Conservation (phyloP, 2,329 filamentous ascomycete genomes). For the Colletotrichum karsti region DNA sequence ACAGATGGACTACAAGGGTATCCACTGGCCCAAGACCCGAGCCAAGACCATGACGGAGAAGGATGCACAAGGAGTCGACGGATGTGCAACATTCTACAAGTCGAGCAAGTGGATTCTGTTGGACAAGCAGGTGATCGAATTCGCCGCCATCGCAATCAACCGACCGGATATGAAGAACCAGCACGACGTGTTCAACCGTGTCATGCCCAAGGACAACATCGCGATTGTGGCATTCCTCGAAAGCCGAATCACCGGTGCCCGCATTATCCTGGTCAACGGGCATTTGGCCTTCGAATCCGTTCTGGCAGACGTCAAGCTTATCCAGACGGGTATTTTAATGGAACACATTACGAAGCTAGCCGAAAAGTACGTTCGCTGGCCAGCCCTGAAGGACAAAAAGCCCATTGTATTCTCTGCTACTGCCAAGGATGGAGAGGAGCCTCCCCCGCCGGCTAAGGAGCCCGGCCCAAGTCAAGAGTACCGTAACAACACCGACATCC, state of each 20-base stretch:
- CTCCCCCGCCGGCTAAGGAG: slow-evolving; percentile 65
- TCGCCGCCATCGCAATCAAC: slow-evolving; percentile 90
- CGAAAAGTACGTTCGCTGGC: slow-evolving; percentile 83
- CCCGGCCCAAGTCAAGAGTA: slow-evolving; percentile 89
- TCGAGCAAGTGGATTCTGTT: slow-evolving; percentile 92
- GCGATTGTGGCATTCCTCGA: slow-evolving; percentile 92
- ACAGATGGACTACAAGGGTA: slow-evolving; percentile 89
- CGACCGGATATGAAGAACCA: slow-evolving; percentile 96
- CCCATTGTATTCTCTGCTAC: slow-evolving; percentile 50
- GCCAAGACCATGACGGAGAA: slow-evolving; percentile 92
- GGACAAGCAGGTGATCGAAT: slow-evolving; percentile 94
- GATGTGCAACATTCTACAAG: slow-evolving; percentile 97
- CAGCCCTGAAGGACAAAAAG: slow-evolving; percentile 84
- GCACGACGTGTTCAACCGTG: slow-evolving; percentile 96
- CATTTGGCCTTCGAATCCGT: slow-evolving; percentile 96
- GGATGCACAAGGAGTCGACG: slow-evolving; percentile 90
- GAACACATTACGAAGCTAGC: slow-evolving; percentile 88
- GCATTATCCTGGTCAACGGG: slow-evolving; percentile 91
- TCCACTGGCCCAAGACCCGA: slow-evolving; percentile 90
- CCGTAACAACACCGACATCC: slow-evolving; percentile 84
- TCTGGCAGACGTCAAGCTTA: slow-evolving; percentile 92
- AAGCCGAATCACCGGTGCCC: slow-evolving; percentile 87
- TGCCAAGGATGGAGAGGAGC: slow-evolving; percentile 53
- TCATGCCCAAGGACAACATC: slow-evolving; percentile 99
- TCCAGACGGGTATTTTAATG: slow-evolving; percentile 95